A percentile compares a stretch with the other conserved stretches of the same genome.
phyloP scores from a whole-genome alignment of 2,329 filamentous ascomycete species.

The Alternaria triticimaculans region DNA sequence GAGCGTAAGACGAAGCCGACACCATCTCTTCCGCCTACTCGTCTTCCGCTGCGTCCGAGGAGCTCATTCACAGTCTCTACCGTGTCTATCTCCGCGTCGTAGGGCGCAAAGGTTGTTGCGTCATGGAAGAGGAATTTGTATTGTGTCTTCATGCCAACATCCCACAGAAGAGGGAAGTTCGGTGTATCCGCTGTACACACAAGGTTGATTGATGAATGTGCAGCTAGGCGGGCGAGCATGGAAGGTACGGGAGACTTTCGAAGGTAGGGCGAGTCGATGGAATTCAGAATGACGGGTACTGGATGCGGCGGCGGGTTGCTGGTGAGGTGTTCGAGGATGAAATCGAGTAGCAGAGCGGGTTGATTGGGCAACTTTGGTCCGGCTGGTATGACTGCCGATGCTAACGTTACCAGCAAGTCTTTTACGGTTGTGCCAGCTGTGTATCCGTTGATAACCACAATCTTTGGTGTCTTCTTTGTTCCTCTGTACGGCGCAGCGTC shows the following conservation, averaged over 20 bases:
- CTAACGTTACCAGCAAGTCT: slow-evolving; percentile 74
- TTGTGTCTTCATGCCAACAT: slow-evolving; percentile 79
- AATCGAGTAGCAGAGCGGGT: slow-evolving; percentile 71
- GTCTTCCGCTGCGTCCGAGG: slow-evolving; percentile 78
- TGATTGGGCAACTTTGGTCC: slow-evolving; percentile 66
- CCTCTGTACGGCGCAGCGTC: slow-evolving; percentile 35
- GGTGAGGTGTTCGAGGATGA: slow-evolving; percentile 68
- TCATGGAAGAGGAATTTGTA: slow-evolving; percentile 93
- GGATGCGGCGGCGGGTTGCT: slow-evolving; percentile 42
- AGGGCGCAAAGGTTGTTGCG: slow-evolving; percentile 84
- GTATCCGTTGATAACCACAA: slow-evolving; percentile 90
- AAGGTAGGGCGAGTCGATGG: slow-evolving; percentile 79
- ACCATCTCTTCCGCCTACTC: slow-evolving; percentile 87
- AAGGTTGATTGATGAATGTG: slow-evolving; percentile 74
- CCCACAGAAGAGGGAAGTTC: slow-evolving; percentile 88
- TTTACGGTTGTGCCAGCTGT: slow-evolving; percentile 68
- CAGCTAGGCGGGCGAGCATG: slow-evolving; percentile 76
- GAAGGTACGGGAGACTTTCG: slow-evolving; percentile 74
- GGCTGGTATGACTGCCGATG: slow-evolving; percentile 63
- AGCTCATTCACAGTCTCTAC: slow-evolving; percentile 91
- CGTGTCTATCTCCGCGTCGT: slow-evolving; percentile 76
- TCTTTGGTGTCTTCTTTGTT: slow-evolving; percentile 58
- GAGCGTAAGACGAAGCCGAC: slow-evolving; percentile 89
- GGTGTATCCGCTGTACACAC: slow-evolving; percentile 86
- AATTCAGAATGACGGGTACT: slow-evolving; percentile 80